phyloP scores from a whole-genome alignment of 164 flowering plant genomes.

The Buxus sempervirens region DNA sequence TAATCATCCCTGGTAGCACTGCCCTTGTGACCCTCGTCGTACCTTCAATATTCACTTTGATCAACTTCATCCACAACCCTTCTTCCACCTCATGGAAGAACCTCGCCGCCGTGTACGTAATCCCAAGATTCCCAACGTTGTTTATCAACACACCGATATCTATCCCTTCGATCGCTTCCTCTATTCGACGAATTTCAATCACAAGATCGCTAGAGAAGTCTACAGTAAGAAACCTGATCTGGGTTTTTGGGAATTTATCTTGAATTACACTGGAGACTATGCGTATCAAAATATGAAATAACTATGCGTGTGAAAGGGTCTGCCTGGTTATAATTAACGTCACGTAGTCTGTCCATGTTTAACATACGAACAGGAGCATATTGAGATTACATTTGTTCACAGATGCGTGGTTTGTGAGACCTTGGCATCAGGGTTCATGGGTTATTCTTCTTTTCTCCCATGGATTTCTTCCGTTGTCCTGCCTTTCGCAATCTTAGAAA shows the following conservation, averaged over 20 bases:
- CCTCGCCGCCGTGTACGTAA: too few relatives aligned
- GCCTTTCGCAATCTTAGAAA: constrained; percentile 23
- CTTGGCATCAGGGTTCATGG: background rate
- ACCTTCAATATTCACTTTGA: constrained; percentile 45
- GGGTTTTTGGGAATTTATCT: constrained; percentile 26
- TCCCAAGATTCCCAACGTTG: constrained; percentile 47
- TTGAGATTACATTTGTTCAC: too few relatives aligned
- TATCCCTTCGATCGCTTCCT: too few relatives aligned
- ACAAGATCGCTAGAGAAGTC: constrained; percentile 58
- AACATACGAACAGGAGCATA: too few relatives aligned
- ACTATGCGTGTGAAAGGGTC: too few relatives aligned
- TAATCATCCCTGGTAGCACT: constrained; percentile 46
- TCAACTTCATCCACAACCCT: constrained; percentile 27
- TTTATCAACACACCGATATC: constrained; percentile 64
- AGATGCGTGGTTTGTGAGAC: too few relatives aligned
- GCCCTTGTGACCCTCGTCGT: constrained; percentile 42
- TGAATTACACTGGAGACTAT: constrained; percentile 21
- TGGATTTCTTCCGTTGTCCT: constrained; percentile 15
- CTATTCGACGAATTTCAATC: too few relatives aligned
- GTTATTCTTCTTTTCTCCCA: background rate
- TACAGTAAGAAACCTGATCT: constrained; percentile 54
- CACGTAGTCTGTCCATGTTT: too few relatives aligned
- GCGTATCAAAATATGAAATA: too few relatives aligned
- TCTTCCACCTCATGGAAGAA: constrained; percentile 50
- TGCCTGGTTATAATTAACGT: too few relatives aligned